Percentiles rank a stretch among this genome's conserved stretches.
These are phyloP conservation scores for Myriosclerotinia duriaeana DNA, from an alignment of 2,329 filamentous ascomycete species.

Conservation along the genomic window DNA sequence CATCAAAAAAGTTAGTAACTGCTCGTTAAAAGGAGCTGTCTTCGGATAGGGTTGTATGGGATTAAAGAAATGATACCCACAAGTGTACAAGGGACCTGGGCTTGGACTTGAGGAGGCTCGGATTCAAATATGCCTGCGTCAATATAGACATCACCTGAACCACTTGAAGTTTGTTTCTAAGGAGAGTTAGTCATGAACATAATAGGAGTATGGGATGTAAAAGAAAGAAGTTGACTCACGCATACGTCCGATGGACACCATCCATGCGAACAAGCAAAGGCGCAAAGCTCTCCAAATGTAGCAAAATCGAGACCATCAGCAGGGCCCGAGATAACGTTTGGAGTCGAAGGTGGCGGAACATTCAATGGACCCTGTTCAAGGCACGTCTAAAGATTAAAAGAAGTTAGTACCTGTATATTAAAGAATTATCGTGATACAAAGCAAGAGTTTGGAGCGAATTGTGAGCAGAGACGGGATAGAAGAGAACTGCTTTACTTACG, in stretches of 20 bases:
- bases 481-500: background rate
- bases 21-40: rapidly evolving
- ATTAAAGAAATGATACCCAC: background rate
- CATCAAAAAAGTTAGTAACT: background rate
- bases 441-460: background rate
- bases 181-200: background rate
- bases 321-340: background rate
- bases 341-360: background rate
- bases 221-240: background rate
- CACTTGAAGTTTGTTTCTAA: background rate
- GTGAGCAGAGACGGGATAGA: no score
- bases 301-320: background rate
- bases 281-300: background rate
- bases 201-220: no score
- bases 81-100: background rate
- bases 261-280: constrained; percentile 2
- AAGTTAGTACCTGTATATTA: background rate
- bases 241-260: constrained; percentile 11
- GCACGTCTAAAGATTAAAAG: background rate
- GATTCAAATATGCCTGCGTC: background rate
- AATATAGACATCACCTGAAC: constrained; percentile 1
- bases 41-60: background rate
- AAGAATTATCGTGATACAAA: background rate
- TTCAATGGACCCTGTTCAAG: background rate
- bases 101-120: background rate